Conservation (phyloP, 2,329 filamentous ascomycete species). For the Aspergillus fischeri region DNA sequence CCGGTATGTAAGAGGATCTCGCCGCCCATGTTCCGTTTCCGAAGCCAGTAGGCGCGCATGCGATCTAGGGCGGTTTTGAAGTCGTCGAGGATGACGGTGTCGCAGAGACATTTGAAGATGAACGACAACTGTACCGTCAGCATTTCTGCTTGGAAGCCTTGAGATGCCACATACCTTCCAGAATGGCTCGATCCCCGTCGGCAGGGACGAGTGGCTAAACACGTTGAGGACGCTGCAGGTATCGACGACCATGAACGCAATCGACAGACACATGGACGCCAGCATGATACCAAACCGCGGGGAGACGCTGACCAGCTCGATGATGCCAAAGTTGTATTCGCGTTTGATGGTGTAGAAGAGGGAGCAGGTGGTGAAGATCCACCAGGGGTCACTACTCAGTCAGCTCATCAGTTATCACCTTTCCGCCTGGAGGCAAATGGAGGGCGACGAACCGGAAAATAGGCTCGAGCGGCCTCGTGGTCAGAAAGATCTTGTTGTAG, state of each 20-base stretch:
- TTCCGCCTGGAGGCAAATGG: no score
- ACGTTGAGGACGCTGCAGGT: constrained; percentile 55
- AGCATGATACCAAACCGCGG: constrained; percentile 63
- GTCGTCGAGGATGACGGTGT: constrained; percentile 63
- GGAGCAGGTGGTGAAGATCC: constrained; percentile 58
- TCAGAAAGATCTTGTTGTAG: constrained; percentile 49
- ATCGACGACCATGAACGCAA: constrained; percentile 60
- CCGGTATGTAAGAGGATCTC: constrained; percentile 13
- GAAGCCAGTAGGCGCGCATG: constrained; percentile 30
- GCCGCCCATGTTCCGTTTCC: constrained; percentile 21
- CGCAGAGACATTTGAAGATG: constrained; percentile 64
- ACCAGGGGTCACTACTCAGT: constrained; percentile 57
- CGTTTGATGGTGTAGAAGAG: constrained; percentile 62
- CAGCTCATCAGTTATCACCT: background rate
- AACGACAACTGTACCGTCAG: constrained; percentile 44
- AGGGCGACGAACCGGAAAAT: constrained; percentile 47
- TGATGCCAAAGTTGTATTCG: constrained; percentile 56
- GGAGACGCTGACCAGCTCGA: constrained; percentile 57
- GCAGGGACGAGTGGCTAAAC: constrained; percentile 33
- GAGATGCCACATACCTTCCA: constrained; percentile 45
- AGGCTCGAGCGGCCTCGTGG: constrained; percentile 57
- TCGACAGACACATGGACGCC: constrained; percentile 56
- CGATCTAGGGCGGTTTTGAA: constrained; percentile 58
- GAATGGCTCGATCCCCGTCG: constrained; percentile 61
- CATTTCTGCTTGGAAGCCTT: no score